Conservation (phyloP, 1,284 basidiomycete genomes). For the Cystobasidiaceae sp. region DNA sequence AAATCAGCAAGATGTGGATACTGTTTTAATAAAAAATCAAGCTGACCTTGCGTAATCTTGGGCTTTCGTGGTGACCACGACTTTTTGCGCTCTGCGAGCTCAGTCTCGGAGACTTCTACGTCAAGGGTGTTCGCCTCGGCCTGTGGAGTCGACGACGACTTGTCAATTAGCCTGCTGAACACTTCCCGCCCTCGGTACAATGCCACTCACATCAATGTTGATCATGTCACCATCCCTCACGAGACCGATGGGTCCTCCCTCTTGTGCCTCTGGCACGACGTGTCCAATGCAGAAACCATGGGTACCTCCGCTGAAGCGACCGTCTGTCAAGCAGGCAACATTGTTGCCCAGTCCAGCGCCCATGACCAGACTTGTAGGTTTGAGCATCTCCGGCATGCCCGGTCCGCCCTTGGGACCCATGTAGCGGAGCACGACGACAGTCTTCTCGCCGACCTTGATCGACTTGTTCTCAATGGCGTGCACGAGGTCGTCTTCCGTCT, state of each 20-base stretch:
- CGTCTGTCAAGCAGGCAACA: conserved; percentile 91
- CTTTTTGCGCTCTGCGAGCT: conserved; percentile 62
- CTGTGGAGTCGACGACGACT: conserved; percentile 41
- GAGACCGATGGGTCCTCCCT: conserved; percentile 84
- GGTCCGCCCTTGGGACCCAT: conserved; percentile 77
- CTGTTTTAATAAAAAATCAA: too few species aligned
- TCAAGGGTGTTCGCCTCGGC: conserved; percentile 78
- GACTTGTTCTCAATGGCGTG: conserved; percentile 73
- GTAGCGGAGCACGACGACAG: conserved; percentile 76
- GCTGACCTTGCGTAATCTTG: conserved; percentile 22
- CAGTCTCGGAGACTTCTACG: conserved; percentile 62
- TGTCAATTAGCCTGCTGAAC: too few species aligned
- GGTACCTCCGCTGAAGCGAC: conserved; percentile 89
- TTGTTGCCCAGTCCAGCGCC: conserved; percentile 86
- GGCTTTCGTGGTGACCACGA: conserved; percentile 55
- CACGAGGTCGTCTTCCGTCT: conserved; percentile 74
- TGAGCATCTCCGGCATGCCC: conserved; percentile 95
- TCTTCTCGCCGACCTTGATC: conserved; percentile 83
- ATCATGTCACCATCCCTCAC: conserved; percentile 82
- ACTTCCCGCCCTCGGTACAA: too few species aligned
- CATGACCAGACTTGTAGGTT: conserved; percentile 80
- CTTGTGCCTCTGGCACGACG: conserved; percentile 69
- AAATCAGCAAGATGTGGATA: not conserved
- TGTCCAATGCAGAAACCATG: conserved; percentile 89
- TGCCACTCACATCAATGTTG: conserved; percentile 56